These are phyloP conservation scores for Stagonosporopsis rhizophila DNA, from an alignment of 2,329 filamentous ascomycete genomes.

Conservation along the genomic window DNA sequence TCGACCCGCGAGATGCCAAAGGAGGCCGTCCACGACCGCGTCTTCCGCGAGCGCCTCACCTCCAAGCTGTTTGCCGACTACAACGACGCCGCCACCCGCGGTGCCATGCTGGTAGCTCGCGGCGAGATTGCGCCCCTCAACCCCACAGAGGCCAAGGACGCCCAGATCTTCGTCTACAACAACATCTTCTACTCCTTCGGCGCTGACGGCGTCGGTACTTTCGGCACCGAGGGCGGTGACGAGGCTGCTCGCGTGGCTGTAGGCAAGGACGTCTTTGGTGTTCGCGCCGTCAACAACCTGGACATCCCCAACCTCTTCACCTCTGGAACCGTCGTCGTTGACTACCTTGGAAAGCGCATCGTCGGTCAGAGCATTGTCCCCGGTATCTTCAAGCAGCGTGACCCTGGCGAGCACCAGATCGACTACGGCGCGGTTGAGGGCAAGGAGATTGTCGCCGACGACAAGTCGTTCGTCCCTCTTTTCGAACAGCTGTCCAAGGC, in stretches of 20 bases:
- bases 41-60: constrained; percentile 91
- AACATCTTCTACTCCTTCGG: constrained; percentile 99
- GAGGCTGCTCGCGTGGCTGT: constrained; percentile 95
- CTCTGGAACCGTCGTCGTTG: constrained; percentile 92
- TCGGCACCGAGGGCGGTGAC: constrained; percentile 93
- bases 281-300: constrained; percentile 94
- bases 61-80: constrained; percentile 98
- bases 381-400: constrained; percentile 98
- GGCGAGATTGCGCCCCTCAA: constrained; percentile 94
- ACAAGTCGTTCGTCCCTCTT: constrained; percentile 81
- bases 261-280: constrained; percentile 93
- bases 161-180: constrained; percentile 99
- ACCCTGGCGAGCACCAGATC: constrained; percentile 97
- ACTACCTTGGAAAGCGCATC: constrained; percentile 96
- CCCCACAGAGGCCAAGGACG: constrained; percentile 89
- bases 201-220: constrained; percentile 95
- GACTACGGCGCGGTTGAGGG: constrained; percentile 98
- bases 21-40: constrained; percentile 91
- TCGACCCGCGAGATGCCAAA: constrained; percentile 93
- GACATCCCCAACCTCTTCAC: constrained; percentile 95
- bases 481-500: constrained; percentile 93
- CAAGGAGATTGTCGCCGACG: constrained; percentile 90
- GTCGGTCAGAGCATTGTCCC: constrained; percentile 98
- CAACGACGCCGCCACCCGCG: constrained; percentile 90
- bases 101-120: constrained; percentile 88